Base-by-base conservation (phyloP, 1,284 basidiomycete species). In the Sporisorium iseilematis-ciliati region DNA sequence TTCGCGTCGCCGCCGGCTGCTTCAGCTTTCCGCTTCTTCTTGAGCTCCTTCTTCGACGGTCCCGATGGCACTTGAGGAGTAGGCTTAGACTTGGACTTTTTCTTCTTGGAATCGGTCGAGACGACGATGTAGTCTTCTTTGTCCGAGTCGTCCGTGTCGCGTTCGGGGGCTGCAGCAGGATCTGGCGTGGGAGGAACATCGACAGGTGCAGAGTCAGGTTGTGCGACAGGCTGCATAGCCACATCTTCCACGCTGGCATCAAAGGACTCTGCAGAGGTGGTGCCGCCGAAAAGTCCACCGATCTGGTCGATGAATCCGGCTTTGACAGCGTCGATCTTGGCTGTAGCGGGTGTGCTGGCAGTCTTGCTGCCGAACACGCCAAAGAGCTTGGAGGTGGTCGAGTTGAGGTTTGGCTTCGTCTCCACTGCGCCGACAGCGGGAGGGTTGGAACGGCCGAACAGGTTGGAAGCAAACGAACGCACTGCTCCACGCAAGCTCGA, bases 11-110 rank as follows among this genome's bases (percentile, higher is more conserved):
- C n/a, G n/a, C n/a, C n/a, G n/a, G n/a, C n/a, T n/a, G n/a, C n/a
- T n/a, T n/a, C n/a, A n/a, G n/a, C 60, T n/a, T 66, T 72, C 31
- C 64, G 63, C 29, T 64, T 65, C 60, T 75, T 71, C 68, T 65
- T 75, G 52, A 55, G 40, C 51, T 67, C 55, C 35, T 65, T 66
- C 43, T 71, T 71, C 6, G 48, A 52, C 11, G 41, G 45, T 12
- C 20, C 23, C 2, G 11, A 5, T 49, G 18, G n/a, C 42, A 0
- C 29, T 46, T n/a, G 4, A 23, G 12, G 7, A n/a, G 23, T 16
- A 5, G 61, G 14, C 20, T 65, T 57, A 56, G 42, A 18, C 29
- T 54, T 64, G 21, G 51, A 18, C 18, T 64, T 59, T 21, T 50
- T 41, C 46, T 71, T 71, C 16, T 50, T 51, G 21, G 25, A 49